A percentile compares a stretch with the other conserved stretches of the same genome.
Conservation (phyloP, 2,329 filamentous ascomycete genomes). For the Colletotrichum sidae region DNA sequence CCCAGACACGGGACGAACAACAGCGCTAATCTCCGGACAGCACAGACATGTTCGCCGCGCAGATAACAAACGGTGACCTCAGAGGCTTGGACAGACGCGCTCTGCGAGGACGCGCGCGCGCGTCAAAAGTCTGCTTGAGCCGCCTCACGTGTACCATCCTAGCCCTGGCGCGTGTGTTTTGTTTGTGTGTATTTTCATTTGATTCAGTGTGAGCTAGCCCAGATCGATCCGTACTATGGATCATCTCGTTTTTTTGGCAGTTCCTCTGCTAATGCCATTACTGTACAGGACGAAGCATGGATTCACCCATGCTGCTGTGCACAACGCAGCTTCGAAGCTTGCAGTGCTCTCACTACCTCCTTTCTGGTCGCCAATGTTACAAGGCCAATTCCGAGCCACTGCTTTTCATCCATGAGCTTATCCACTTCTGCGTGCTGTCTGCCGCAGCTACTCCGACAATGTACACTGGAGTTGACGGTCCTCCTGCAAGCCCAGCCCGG, state of each 20-base stretch:
- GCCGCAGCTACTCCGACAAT: slow-evolving; percentile 33
- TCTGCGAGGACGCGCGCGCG: slow-evolving; percentile 1
- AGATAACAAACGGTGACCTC: too few relatives aligned
- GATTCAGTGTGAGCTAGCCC: slow-evolving; percentile 36
- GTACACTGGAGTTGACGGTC: slow-evolving; percentile 32
- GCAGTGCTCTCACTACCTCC: slow-evolving; percentile 21
- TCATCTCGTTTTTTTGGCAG: slow-evolving; percentile 25
- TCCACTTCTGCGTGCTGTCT: slow-evolving; percentile 25
- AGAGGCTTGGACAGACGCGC: not conserved
- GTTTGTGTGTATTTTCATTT: slow-evolving; percentile 36
- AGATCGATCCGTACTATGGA: slow-evolving; percentile 28
- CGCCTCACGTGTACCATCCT: slow-evolving; percentile 19
- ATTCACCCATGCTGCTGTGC: slow-evolving; percentile 33
- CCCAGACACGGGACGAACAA: slow-evolving; percentile 7
- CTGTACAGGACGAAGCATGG: slow-evolving; percentile 34
- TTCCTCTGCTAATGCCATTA: slow-evolving; percentile 33
- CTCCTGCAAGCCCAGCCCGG: slow-evolving; percentile 26
- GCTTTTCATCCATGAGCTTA: slow-evolving; percentile 37
- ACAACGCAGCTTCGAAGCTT: slow-evolving; percentile 36
- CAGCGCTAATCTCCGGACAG: slow-evolving; percentile 5
- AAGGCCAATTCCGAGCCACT: slow-evolving; percentile 33
- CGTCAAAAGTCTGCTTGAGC: slow-evolving; percentile 2
- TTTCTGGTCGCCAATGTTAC: slow-evolving; percentile 31
- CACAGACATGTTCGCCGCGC: slow-evolving; percentile 19
- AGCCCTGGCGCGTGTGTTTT: slow-evolving; percentile 9